Base-by-base conservation (phyloP, 2,329 filamentous ascomycete species). In the Cladobotryum protrusum region DNA sequence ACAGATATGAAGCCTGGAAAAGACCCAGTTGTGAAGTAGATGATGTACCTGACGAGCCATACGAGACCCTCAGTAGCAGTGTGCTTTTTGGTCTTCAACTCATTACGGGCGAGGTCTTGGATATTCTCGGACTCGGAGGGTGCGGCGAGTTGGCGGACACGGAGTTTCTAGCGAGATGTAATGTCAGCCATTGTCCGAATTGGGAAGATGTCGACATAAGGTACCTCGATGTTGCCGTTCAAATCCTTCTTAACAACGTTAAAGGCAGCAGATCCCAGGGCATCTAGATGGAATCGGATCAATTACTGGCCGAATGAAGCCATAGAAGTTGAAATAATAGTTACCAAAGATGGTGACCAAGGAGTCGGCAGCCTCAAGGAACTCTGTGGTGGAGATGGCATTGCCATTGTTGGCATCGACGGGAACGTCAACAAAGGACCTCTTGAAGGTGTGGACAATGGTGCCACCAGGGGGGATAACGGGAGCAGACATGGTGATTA, bases 191-290 rank as follows among this genome's bases (percentile, higher is more conserved):
- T 49, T 52, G 13, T 14, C n/a, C 5, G 47, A 49, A 7, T n/a
- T 19, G 34, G 4, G 14, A 39, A 8, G 19, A 13, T 33, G 18
- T 42, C 8, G 29, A 45, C 6, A 19, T 13, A 29, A 29, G 3
- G 39, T 9, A 93, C 89, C 81, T 90, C 91, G 73, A 97, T 81
- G 73, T 99, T 99, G 67, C 88, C 88, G 44, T 82, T 69, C 75
- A 99, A 87, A 71, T 99, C 93, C 59, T 73, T 86, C 80, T 96
- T 96, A 66, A 97, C 92, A 20, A 89, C 87, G 48, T 78, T 82
- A 73, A 99, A 97, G 57, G 91, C 90, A 33, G 86, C 81, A 41
- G 79, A 78, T 54, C 82, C 82, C 47, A 86, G 74, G 50, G 78
- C 70, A 66, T 86, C 82, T 85, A 34, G 39, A 42, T 5, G 29